Evolutionary conservation across 345 rosid species (phyloP).

Genomic region (Melastoma malabathricum): DNA sequence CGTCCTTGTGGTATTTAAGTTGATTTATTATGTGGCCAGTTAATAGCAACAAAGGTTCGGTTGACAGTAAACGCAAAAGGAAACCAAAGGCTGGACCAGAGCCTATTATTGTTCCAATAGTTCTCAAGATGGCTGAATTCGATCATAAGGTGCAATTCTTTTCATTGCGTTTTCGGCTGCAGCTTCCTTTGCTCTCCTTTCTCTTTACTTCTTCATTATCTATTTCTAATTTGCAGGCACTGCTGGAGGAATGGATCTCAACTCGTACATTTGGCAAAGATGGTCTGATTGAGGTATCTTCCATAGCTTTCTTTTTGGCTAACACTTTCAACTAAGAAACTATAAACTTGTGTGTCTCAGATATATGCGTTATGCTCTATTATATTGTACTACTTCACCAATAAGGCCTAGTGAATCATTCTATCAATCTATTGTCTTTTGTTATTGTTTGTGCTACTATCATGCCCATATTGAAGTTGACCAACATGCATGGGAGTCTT

Average conservation of each 20-base stretch:
- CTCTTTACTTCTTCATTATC: neutral
- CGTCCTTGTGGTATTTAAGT: neutral
- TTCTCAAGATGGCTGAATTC: conserved; percentile 85
- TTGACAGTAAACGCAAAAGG: conserved; percentile 16
- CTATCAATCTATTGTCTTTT: too few relatives aligned
- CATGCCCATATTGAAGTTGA: too few relatives aligned
- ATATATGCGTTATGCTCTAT: too few relatives aligned
- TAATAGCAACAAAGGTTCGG: conserved; percentile 26
- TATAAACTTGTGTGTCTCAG: too few relatives aligned
- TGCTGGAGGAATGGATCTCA: conserved; percentile 87
- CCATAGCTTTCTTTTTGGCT: neutral
- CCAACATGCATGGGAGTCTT: too few relatives aligned
- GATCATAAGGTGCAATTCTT: conserved; percentile 71
- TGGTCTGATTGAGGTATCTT: conserved; percentile 45
- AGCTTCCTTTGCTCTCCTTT: neutral
- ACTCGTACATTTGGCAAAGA: conserved; percentile 48
- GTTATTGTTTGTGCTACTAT: too few relatives aligned
- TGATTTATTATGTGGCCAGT: conserved; percentile 17
- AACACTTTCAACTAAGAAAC: neutral
- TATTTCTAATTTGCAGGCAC: conserved; percentile 37
- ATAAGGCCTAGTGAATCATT: too few relatives aligned
- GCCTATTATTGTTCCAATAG: conserved; percentile 74
- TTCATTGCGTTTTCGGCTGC: neutral
- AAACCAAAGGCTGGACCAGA: conserved; percentile 61
- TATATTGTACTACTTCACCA: too few relatives aligned